Percentiles rank a stretch among this genome's conserved stretches.
phyloP scores from a whole-genome alignment of 2,329 filamentous ascomycete species.

The Magnaporthales sp. region DNA sequence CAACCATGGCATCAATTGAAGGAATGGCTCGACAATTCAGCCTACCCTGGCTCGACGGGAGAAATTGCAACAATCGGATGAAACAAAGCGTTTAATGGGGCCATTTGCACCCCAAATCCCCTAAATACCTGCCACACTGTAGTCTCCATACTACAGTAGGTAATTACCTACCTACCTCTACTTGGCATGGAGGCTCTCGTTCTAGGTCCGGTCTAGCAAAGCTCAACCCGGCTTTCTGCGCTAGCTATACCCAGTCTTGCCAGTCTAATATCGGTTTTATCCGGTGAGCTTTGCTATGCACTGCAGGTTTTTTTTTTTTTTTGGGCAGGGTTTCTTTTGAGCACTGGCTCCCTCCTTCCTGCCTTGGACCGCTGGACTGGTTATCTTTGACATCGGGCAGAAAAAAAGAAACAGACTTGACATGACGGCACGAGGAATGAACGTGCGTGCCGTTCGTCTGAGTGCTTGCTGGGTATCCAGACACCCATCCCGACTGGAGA shows the following conservation, averaged over 20 bases:
- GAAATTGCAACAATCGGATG: background rate
- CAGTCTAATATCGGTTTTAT: background rate
- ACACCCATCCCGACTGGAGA: background rate
- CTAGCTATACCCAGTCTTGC: background rate
- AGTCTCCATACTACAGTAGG: no score
- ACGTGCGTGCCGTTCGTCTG: background rate
- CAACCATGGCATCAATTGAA: background rate
- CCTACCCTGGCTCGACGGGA: background rate
- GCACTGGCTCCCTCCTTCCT: background rate
- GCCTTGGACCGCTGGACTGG: background rate
- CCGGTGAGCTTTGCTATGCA: background rate
- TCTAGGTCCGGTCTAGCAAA: background rate
- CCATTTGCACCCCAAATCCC: background rate
- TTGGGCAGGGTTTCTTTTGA: no score
- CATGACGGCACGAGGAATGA: background rate
- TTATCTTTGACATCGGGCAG: background rate
- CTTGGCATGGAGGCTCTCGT: background rate
- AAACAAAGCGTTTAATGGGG: background rate
- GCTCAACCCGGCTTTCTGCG: background rate
- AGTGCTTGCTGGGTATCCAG: background rate
- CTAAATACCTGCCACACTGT: background rate
- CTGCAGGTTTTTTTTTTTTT: background rate
- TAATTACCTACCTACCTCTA: background rate
- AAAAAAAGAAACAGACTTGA: background rate
- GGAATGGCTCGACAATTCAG: background rate